phyloP scores from a whole-genome alignment of 495 filamentous ascomycete genomes.

The Neurospora sp. region DNA sequence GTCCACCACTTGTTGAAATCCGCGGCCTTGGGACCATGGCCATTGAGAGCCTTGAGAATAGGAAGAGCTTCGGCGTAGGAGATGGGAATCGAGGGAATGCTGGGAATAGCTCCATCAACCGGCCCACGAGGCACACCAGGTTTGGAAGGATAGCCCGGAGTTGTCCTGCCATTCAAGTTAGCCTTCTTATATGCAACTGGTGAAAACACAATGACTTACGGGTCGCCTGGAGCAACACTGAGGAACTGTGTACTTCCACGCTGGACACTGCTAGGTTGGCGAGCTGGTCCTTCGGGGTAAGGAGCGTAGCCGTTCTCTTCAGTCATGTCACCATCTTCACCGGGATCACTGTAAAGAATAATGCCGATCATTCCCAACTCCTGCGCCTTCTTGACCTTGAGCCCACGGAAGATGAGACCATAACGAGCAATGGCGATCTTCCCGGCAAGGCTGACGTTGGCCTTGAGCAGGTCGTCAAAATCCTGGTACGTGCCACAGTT shows the following conservation, averaged over 20 bases:
- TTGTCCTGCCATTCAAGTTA: conserved; percentile 45
- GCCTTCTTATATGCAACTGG: background rate
- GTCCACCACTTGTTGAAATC: conserved; percentile 65
- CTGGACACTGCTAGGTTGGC: conserved; percentile 83
- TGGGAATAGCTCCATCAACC: conserved; percentile 57
- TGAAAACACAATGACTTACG: conserved; percentile 27
- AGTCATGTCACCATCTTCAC: conserved; percentile 74
- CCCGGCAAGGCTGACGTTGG: conserved; percentile 65
- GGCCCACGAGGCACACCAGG: conserved; percentile 75
- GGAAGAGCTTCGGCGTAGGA: conserved; percentile 83
- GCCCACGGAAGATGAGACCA: conserved; percentile 74
- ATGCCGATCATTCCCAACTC: conserved; percentile 86
- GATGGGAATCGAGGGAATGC: conserved; percentile 85
- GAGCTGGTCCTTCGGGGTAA: conserved; percentile 81
- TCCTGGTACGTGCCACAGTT: conserved; percentile 84
- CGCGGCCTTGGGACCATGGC: conserved; percentile 67
- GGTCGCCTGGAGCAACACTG: conserved; percentile 52
- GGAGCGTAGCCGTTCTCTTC: conserved; percentile 68
- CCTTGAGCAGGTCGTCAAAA: conserved; percentile 70
- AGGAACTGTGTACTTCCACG: conserved; percentile 84
- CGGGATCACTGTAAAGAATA: conserved; percentile 80
- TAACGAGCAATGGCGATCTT: conserved; percentile 87
- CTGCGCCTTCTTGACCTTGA: conserved; percentile 88
- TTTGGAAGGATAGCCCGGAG: conserved; percentile 87
- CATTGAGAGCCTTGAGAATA: conserved; percentile 79